phyloP scores from a whole-genome alignment of 495 filamentous ascomycete genomes.

The Neurospora sp. region DNA sequence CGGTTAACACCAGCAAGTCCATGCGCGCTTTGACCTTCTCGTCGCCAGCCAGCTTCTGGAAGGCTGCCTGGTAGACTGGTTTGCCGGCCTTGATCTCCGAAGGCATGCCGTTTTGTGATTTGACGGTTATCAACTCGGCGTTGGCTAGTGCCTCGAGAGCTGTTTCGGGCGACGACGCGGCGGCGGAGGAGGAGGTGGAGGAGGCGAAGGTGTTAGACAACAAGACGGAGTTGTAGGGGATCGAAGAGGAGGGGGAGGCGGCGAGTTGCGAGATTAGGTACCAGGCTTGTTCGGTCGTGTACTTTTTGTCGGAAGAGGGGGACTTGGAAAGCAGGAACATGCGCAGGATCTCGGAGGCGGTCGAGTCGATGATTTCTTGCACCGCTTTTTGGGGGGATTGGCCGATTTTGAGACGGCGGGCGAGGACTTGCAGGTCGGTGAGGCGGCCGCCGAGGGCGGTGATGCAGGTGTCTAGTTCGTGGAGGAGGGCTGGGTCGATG shows the following conservation, averaged over 20 bases:
- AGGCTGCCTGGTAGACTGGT: slow-evolving; percentile 82
- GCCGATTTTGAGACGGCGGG: slow-evolving; percentile 80
- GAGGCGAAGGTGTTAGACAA: slow-evolving; percentile 55
- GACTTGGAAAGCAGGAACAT: slow-evolving; percentile 63
- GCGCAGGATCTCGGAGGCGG: slow-evolving; percentile 81
- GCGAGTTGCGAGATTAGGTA: slow-evolving; percentile 68
- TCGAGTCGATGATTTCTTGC: slow-evolving; percentile 77
- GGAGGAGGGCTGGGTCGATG: slow-evolving; percentile 25
- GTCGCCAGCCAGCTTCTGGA: slow-evolving; percentile 60
- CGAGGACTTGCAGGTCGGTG: slow-evolving; percentile 87
- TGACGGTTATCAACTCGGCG: slow-evolving; percentile 76
- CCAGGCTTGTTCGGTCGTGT: slow-evolving; percentile 84
- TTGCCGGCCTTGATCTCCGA: slow-evolving; percentile 66
- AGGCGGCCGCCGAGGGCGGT: slow-evolving; percentile 75
- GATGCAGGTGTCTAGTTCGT: slow-evolving; percentile 74
- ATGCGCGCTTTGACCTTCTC: slow-evolving; percentile 60
- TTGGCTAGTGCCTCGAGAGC: slow-evolving; percentile 73
- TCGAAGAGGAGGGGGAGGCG: background rate
- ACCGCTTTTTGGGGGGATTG: slow-evolving; percentile 81
- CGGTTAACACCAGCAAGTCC: slow-evolving; percentile 57
- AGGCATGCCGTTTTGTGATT: slow-evolving; percentile 64
- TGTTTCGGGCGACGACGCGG: slow-evolving; percentile 46
- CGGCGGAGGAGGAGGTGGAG: too few relatives aligned
- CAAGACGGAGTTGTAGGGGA: slow-evolving; percentile 77
- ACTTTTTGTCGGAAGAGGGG: slow-evolving; percentile 41